Evolutionary conservation across 2,329 filamentous ascomycete species (phyloP).

Genomic region (Teratosphaeria viscida): DNA sequence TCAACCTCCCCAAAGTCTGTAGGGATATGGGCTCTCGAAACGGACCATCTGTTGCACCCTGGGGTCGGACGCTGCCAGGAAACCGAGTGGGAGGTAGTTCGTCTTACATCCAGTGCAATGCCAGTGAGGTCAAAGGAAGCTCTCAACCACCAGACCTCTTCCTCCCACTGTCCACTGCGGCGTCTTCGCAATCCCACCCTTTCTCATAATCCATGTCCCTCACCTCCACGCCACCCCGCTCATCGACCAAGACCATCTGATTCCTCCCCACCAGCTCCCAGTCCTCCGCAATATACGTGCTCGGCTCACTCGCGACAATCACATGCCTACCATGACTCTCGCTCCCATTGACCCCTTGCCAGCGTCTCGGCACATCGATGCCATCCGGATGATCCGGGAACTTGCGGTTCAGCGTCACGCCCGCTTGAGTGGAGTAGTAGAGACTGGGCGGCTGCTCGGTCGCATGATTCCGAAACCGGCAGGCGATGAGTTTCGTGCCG

Average conservation of each 20-base stretch:
- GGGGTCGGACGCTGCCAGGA: too few species aligned
- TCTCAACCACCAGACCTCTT: too few species aligned
- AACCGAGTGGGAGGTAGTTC: too few species aligned
- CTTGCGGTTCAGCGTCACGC: constrained; percentile 43
- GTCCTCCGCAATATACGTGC: constrained; percentile 41
- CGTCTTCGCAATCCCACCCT: constrained; percentile 31
- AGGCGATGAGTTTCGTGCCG: constrained; percentile 39
- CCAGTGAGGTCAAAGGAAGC: too few species aligned
- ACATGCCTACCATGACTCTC: constrained; percentile 40
- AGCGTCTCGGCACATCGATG: constrained; percentile 22
- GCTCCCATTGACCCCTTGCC: constrained; percentile 23
- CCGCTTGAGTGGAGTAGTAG: constrained; percentile 40
- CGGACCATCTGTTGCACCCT: too few species aligned
- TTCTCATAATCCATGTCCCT: constrained; percentile 29
- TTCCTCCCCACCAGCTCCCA: constrained; percentile 44
- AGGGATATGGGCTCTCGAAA: neutral
- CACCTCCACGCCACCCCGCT: constrained; percentile 30
- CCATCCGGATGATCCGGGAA: constrained; percentile 40
- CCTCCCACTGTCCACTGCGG: constrained; percentile 3
- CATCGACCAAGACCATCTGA: constrained; percentile 31
- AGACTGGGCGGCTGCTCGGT: constrained; percentile 42
- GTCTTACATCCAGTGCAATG: neutral
- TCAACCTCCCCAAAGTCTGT: neutral
- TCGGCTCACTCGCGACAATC: constrained; percentile 45
- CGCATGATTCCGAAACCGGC: constrained; percentile 43